phyloP scores from a whole-genome alignment of 768 basidiomycete genomes.

The Pisolithus tinctorius region DNA sequence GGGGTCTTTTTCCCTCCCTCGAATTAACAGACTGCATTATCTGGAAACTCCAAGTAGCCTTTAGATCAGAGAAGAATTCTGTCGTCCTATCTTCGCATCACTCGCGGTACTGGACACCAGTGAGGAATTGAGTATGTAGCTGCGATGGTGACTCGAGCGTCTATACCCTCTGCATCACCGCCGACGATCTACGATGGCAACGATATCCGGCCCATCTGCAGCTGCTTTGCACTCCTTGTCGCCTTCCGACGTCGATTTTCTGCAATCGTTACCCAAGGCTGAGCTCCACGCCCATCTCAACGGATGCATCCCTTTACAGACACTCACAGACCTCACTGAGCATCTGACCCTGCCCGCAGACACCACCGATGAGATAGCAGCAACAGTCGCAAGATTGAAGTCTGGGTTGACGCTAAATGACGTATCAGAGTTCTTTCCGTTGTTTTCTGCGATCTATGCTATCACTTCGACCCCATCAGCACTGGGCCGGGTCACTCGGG shows the following conservation, averaged over 20 bases:
- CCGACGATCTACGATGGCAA: not conserved
- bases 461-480: slow-evolving; percentile 57
- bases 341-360: slow-evolving; percentile 26
- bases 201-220: slow-evolving; percentile 29
- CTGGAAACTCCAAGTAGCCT: too few relatives aligned
- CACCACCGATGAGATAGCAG: slow-evolving; percentile 32
- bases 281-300: slow-evolving; percentile 86
- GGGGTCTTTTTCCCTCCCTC: too few relatives aligned
- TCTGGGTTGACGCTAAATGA: slow-evolving; percentile 38
- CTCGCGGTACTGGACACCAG: too few relatives aligned
- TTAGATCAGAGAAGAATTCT: too few relatives aligned
- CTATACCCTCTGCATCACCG: too few relatives aligned
- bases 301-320: slow-evolving; percentile 67
- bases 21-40: too few relatives aligned
- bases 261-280: slow-evolving; percentile 65
- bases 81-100: too few relatives aligned
- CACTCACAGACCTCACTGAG: slow-evolving; percentile 56
- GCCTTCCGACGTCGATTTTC: slow-evolving; percentile 46
- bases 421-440: slow-evolving; percentile 64
- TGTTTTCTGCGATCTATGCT: slow-evolving; percentile 77
- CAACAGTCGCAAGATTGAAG: slow-evolving; percentile 37
- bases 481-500: slow-evolving; percentile 49
- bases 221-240: slow-evolving; percentile 50
- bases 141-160: too few relatives aligned
- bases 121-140: too few relatives aligned